phyloP scores from a whole-genome alignment of 192 early-diverging fungal species.

The Podila verticillata region DNA sequence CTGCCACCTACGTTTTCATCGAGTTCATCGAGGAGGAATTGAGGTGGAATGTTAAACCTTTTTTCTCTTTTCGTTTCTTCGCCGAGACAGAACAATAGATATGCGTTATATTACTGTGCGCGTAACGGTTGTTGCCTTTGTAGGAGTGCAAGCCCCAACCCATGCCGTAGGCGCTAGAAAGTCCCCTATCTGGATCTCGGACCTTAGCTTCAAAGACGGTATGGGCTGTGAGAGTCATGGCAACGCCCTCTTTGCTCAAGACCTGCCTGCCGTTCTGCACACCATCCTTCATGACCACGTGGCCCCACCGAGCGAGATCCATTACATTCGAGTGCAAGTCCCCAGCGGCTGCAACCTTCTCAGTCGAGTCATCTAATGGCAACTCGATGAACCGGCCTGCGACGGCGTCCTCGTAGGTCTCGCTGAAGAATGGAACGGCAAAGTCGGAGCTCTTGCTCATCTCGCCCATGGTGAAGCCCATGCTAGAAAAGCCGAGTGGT shows the following conservation, averaged over 20 bases:
- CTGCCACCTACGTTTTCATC: neutral
- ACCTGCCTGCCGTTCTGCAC: constrained; percentile 16
- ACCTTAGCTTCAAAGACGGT: neutral
- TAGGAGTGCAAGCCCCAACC: neutral
- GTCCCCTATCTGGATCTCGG: neutral
- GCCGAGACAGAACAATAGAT: too few species aligned
- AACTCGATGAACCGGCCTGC: neutral
- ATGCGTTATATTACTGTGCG: neutral
- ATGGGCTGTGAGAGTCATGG: neutral
- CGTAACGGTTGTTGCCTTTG: neutral
- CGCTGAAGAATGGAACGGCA: neutral
- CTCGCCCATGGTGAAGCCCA: neutral
- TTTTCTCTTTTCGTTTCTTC: too few species aligned
- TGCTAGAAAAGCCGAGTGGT: constrained; percentile 5
- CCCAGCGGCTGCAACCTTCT: constrained; percentile 4
- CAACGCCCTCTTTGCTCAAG: constrained; percentile 1
- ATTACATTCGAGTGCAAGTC: constrained; percentile 18
- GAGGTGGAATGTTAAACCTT: too few species aligned
- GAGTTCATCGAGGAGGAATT: too few species aligned
- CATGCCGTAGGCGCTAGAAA: neutral
- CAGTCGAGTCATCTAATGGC: neutral
- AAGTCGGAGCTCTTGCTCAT: constrained; percentile 15
- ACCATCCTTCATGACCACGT: constrained; percentile 3
- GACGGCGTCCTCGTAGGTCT: constrained; percentile 6
- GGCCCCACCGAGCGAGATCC: constrained; percentile 15